Conservation (phyloP, 73 alveolate genomes). For the Paramecium primaurelia region DNA sequence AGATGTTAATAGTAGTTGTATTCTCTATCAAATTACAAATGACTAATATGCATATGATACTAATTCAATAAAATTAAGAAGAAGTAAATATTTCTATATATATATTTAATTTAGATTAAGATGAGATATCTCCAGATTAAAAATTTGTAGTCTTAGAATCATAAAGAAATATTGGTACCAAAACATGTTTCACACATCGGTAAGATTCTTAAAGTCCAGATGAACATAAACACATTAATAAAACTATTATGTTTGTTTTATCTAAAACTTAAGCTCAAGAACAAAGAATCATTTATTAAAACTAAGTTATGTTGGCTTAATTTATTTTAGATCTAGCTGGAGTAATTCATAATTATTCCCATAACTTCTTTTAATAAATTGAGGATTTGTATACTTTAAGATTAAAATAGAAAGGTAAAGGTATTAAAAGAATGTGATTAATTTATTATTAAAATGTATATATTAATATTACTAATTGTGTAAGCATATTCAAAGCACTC, state of each 20-base stretch:
- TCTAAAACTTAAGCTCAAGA: conserved; percentile 1
- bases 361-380: neutral
- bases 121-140: neutral
- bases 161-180: neutral
- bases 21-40: conserved; percentile 2
- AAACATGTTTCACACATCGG: neutral
- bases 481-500: neutral
- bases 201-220: neutral
- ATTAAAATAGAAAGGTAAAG: neutral
- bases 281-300: neutral
- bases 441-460: neutral
- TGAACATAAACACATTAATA: neutral
- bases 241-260: conserved; percentile 8
- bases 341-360: conserved; percentile 13
- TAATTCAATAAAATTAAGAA: neutral
- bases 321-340: conserved; percentile 22
- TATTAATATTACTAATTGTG: neutral
- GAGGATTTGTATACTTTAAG: neutral
- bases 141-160: neutral
- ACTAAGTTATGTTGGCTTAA: neutral
- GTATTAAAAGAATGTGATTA: neutral
- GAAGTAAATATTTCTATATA: neutral
- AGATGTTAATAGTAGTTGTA: neutral
- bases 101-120: neutral
- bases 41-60: neutral